Base-by-base conservation (phyloP, 495 filamentous ascomycete species). In the Cudoniella acicularis region DNA sequence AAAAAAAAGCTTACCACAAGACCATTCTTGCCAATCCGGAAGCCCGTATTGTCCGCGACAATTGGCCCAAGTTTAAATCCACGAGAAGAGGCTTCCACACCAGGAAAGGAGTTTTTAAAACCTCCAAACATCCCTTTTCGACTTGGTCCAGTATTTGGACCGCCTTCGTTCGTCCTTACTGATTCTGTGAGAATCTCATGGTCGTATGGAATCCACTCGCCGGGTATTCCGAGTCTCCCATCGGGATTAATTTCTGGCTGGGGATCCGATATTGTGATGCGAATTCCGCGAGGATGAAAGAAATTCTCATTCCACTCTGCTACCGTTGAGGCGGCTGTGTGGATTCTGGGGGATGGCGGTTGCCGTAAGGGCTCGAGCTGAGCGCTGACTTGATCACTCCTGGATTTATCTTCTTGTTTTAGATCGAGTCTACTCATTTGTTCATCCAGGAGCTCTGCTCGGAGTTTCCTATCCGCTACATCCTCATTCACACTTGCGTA, bases 251-350 rank as follows among this genome's bases (percentile, higher is more conserved):
- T 25, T 22, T 25, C 48, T 2, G 23, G 20, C 26, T 52, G 49
- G 8, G 10, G 20, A 23, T 56, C 46, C 21, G 48, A 23, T 43
- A 61, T 46, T 60, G 54, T 36, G 47, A 67, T 64, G 10, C 23
- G 16, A 24, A 70, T 60, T 17, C 75, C 70, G 25, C 79, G 62
- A 17, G 74, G 77, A 4, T 30, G 63, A 49, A 80, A 80, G 67
- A 82, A 80, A 10, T 76, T 71, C 2, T 74, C 67, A 46, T 82
- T 82, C 79, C 79, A 82, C 57, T 80, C 75, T 49, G 62, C 50
- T n/a, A 74, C 70, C 13, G 70, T 75, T 4, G 45, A 10, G 2
- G 60, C 53, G 1, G 45, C 18, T 9, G 17, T 36, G 1, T 16
- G 22, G 4, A 18, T 24, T 17, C n/a, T 18, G 10, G 42, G 20